phyloP scores from a whole-genome alignment of 1,284 basidiomycete genomes.

The Ganoderma boninense region DNA sequence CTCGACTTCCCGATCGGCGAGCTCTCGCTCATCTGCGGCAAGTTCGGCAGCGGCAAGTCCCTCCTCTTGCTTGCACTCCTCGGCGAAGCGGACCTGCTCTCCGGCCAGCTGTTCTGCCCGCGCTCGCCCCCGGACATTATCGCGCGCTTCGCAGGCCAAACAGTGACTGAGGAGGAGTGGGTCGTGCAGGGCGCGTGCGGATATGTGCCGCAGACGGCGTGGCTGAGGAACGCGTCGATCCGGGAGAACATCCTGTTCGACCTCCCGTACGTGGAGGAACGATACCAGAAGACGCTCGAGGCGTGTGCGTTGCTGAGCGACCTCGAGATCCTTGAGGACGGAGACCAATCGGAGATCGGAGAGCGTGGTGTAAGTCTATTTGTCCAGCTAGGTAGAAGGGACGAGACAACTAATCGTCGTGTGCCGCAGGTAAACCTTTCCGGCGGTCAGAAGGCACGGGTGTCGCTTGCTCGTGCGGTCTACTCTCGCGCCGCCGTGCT shows the following conservation, averaged over 20 bases:
- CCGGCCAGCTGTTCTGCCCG: slow-evolving; percentile 84
- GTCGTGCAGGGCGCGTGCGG: slow-evolving; percentile 81
- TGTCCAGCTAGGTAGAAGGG: not conserved
- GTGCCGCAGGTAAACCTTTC: slow-evolving; percentile 80
- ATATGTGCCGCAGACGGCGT: slow-evolving; percentile 92
- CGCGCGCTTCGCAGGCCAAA: slow-evolving; percentile 58
- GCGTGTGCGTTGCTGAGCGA: slow-evolving; percentile 79
- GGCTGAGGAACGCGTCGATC: slow-evolving; percentile 93
- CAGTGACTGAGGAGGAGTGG: slow-evolving; percentile 70
- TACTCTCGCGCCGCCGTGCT: slow-evolving; percentile 91
- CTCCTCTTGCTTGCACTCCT: slow-evolving; percentile 85
- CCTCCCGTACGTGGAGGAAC: slow-evolving; percentile 79
- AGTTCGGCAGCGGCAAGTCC: slow-evolving; percentile 86
- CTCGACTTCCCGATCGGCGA: slow-evolving; percentile 83
- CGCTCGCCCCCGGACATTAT: slow-evolving; percentile 85
- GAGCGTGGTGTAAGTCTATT: slow-evolving; percentile 70
- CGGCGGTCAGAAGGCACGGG: slow-evolving; percentile 96
- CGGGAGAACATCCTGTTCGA: slow-evolving; percentile 95
- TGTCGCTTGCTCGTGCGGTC: slow-evolving; percentile 89
- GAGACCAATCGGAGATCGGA: slow-evolving; percentile 92
- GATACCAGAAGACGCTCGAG: slow-evolving; percentile 83
- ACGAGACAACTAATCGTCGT: not conserved
- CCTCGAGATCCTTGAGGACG: slow-evolving; percentile 92
- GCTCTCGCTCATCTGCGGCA: slow-evolving; percentile 85
- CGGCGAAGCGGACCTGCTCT: slow-evolving; percentile 88